A percentile compares a stretch with the other conserved stretches of the same genome.
Evolutionary conservation across 2,329 filamentous ascomycete genomes (phyloP).

Genomic region (Aureobasidium sp.): DNA sequence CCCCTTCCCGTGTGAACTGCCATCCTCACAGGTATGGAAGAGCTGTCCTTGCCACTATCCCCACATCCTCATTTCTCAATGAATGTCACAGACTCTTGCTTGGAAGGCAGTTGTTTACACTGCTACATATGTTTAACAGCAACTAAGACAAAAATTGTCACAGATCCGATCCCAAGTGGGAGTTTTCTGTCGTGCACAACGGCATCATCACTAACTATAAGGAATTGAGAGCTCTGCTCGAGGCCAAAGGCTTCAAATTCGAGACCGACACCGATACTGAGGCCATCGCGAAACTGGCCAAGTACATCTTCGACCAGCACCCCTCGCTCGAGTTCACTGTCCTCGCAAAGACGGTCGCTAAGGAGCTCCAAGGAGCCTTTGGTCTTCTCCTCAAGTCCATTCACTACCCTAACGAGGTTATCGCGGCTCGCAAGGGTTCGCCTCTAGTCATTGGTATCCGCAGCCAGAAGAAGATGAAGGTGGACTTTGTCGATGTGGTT

Average conservation of each 20-base stretch:
- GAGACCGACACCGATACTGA: slow-evolving; percentile 99
- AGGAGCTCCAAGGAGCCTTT: slow-evolving; percentile 98
- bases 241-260: slow-evolving; percentile 97
- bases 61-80: too few relatives aligned
- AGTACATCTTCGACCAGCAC: slow-evolving; percentile 98
- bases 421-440: slow-evolving; percentile 98
- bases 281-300: slow-evolving; percentile 98
- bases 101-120: too few relatives aligned
- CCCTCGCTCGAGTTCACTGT: slow-evolving; percentile 96
- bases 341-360: slow-evolving; percentile 97
- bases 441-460: slow-evolving; percentile 97
- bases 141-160: too few relatives aligned
- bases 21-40: slow-evolving; percentile 90
- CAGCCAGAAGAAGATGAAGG: slow-evolving; percentile 99
- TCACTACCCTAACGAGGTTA: slow-evolving; percentile 97
- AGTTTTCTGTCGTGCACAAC: slow-evolving; percentile 99
- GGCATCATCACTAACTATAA: slow-evolving; percentile 99
- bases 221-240: slow-evolving; percentile 94
- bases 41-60: too few relatives aligned
- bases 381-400: slow-evolving; percentile 98
- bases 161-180: slow-evolving; percentile 94
- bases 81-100: too few relatives aligned
- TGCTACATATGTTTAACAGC: too few relatives aligned
- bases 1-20: slow-evolving; percentile 95
- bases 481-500: slow-evolving; percentile 99